A percentile compares a stretch with the other conserved stretches of the same genome.
Conservation (phyloP, 495 filamentous ascomycete species). For the Haplographium delicatum region DNA sequence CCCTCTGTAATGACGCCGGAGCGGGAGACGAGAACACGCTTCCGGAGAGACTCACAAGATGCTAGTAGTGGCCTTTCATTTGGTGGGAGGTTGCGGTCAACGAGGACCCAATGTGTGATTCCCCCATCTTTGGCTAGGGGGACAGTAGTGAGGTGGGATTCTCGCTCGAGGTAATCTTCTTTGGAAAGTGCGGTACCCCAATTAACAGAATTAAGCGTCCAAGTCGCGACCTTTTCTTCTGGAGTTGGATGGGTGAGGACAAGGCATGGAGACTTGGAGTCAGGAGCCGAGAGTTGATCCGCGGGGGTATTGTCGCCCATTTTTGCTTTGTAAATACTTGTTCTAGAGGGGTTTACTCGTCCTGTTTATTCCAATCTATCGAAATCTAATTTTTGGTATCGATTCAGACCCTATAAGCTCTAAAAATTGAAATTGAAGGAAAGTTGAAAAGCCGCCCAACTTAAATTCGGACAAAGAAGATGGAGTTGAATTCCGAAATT, state of each 20-base stretch:
- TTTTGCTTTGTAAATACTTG: too few relatives aligned
- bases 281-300: constrained; percentile 38
- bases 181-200: constrained; percentile 68
- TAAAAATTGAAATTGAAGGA: too few relatives aligned
- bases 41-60: constrained; percentile 79
- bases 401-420: too few relatives aligned
- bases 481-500: too few relatives aligned
- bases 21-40: constrained; percentile 38
- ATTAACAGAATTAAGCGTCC: constrained; percentile 59
- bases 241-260: constrained; percentile 62
- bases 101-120: constrained; percentile 79
- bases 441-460: neutral
- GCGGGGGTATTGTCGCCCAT: constrained; percentile 5
- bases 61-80: constrained; percentile 60
- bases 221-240: constrained; percentile 56
- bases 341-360: too few relatives aligned
- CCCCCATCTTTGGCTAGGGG: constrained; percentile 65
- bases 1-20: constrained; percentile 52
- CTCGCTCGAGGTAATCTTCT: constrained; percentile 71
- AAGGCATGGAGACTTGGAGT: constrained; percentile 54
- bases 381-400: too few relatives aligned
- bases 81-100: constrained; percentile 45
- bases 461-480: constrained; percentile 10
- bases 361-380: too few relatives aligned
- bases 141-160: constrained; percentile 63